Percentiles rank a stretch among this genome's conserved stretches.
These are phyloP conservation scores for Calonectria montana DNA, from an alignment of 2,329 filamentous ascomycete genomes.

Conservation along the genomic window DNA sequence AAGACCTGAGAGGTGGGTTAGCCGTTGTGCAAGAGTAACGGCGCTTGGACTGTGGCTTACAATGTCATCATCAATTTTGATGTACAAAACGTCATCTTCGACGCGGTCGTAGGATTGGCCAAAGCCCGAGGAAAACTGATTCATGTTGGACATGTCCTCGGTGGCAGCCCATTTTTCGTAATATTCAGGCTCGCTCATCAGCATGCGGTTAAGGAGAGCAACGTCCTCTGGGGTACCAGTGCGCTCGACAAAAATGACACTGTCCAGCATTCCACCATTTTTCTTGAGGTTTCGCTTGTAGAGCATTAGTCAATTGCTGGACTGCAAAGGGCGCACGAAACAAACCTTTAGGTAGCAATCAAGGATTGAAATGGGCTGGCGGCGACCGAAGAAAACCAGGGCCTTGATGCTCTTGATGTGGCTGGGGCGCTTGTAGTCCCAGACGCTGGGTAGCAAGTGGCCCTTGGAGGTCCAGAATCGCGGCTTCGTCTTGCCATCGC, in stretches of 20 bases:
- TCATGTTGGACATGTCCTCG: slow-evolving; percentile 43
- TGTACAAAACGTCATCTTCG: slow-evolving; percentile 57
- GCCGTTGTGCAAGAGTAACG: neutral
- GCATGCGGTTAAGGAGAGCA: slow-evolving; percentile 52
- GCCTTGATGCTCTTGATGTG: slow-evolving; percentile 52
- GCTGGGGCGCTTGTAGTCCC: slow-evolving; percentile 32
- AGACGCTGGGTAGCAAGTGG: slow-evolving; percentile 30
- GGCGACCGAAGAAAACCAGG: slow-evolving; percentile 59
- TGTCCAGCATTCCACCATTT: slow-evolving; percentile 57
- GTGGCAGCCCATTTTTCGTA: slow-evolving; percentile 52
- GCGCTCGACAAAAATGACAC: slow-evolving; percentile 57
- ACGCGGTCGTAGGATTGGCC: slow-evolving; percentile 56
- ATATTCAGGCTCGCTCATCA: slow-evolving; percentile 45
- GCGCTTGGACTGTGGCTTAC: slow-evolving; percentile 41
- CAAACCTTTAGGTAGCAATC: slow-evolving; percentile 58
- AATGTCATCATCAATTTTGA: slow-evolving; percentile 53
- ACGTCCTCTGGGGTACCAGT: slow-evolving; percentile 54
- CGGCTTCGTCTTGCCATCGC: slow-evolving; percentile 17
- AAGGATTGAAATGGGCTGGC: slow-evolving; percentile 56
- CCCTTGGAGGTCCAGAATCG: slow-evolving; percentile 40
- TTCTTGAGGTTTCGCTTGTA: slow-evolving; percentile 54
- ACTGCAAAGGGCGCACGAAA: neutral
- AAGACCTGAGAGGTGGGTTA: slow-evolving; percentile 44
- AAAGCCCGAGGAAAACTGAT: slow-evolving; percentile 46
- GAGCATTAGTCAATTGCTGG: slow-evolving; percentile 11